Conservation (phyloP, 108 stramenopile species). For the Nitzschia sp. region DNA sequence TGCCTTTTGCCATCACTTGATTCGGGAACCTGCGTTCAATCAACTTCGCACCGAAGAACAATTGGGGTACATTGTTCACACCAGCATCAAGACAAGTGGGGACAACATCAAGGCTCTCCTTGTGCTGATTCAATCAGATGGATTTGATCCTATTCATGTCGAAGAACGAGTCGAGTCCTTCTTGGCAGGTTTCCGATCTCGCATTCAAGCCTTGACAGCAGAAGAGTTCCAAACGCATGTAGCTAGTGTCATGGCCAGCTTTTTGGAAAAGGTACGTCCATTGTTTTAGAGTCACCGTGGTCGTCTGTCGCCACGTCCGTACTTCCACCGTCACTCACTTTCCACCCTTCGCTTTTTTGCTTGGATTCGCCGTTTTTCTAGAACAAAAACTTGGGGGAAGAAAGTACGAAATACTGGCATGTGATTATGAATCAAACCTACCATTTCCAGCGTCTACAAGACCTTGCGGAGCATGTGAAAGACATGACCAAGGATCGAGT, state of each 20-base stretch:
- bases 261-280: conserved; percentile 45
- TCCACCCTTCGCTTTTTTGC: neutral
- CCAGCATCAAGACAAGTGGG: conserved; percentile 55
- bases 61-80: conserved; percentile 85
- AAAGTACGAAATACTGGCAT: conserved; percentile 46
- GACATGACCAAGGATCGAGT: conserved; percentile 33
- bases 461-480: conserved; percentile 44
- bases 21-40: conserved; percentile 82
- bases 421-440: conserved; percentile 47
- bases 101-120: conserved; percentile 58
- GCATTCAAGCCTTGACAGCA: conserved; percentile 35
- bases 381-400: conserved; percentile 62
- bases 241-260: conserved; percentile 39
- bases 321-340: neutral
- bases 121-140: conserved; percentile 57
- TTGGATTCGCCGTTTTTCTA: neutral
- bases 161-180: conserved; percentile 52
- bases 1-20: conserved; percentile 65
- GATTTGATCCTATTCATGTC: conserved; percentile 49
- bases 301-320: neutral
- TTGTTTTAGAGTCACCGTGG: neutral
- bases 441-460: conserved; percentile 35
- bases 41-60: conserved; percentile 88
- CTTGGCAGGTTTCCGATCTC: conserved; percentile 36
- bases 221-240: conserved; percentile 52